A percentile compares a stretch with the other conserved stretches of the same genome.
These are phyloP conservation scores for Yarrowia sp. DNA, from an alignment of 805 yeast species.

Conservation along the genomic window DNA sequence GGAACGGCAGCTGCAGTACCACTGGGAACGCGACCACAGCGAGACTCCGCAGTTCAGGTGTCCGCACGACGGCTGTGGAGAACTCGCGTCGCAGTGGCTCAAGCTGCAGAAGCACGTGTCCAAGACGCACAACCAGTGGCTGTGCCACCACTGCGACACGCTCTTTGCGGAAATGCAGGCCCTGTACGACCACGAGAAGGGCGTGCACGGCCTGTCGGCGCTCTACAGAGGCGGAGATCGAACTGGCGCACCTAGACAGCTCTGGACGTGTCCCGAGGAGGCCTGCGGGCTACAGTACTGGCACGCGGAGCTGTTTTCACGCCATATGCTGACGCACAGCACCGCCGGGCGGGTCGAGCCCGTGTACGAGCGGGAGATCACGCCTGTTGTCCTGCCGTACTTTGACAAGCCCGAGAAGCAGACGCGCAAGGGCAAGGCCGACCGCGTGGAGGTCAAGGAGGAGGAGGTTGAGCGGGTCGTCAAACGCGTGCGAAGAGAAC, in stretches of 20 bases:
- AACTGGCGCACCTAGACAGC: too few species aligned
- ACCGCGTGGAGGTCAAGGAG: neutral
- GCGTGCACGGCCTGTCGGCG: neutral
- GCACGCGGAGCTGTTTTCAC: slow-evolving; percentile 33
- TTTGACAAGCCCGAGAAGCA: neutral
- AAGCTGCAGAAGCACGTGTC: slow-evolving; percentile 70
- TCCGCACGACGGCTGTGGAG: slow-evolving; percentile 53
- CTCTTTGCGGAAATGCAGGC: neutral
- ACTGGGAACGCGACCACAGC: slow-evolving; percentile 1
- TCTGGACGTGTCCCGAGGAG: neutral
- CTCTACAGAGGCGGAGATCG: neutral
- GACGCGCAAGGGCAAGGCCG: neutral
- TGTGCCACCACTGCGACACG: slow-evolving; percentile 1
- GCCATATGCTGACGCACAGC: slow-evolving; percentile 34
- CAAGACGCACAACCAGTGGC: slow-evolving; percentile 49
- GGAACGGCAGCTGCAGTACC: slow-evolving; percentile 4
- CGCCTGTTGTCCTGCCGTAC: slow-evolving; percentile 47
- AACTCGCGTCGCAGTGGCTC: slow-evolving; percentile 70
- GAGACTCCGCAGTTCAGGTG: slow-evolving; percentile 54
- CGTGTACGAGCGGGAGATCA: slow-evolving; percentile 49
- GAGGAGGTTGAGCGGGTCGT: neutral
- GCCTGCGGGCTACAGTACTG: neutral
- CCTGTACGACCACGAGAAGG: slow-evolving; percentile 10
- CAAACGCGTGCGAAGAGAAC: neutral
- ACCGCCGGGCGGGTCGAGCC: neutral